These are phyloP conservation scores for Lactarius trivialis DNA, from an alignment of 768 basidiomycete species.

Conservation along the genomic window DNA sequence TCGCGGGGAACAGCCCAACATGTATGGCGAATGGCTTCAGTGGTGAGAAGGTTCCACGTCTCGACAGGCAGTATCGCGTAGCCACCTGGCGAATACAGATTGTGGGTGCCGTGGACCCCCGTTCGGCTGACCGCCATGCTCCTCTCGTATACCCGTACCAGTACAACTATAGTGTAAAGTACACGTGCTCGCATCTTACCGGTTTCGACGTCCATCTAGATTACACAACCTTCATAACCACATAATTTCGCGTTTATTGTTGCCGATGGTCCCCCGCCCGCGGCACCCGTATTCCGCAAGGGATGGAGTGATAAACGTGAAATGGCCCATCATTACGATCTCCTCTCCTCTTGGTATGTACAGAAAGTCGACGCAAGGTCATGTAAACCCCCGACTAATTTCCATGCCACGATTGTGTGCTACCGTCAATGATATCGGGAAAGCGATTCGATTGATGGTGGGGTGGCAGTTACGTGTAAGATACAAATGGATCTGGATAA, in stretches of 20 bases:
- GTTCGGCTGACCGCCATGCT: background rate
- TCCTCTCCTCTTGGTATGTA: background rate
- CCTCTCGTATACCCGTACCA: slow-evolving; percentile 17
- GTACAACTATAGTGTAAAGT: slow-evolving; percentile 19
- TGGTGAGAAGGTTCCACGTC: slow-evolving; percentile 31
- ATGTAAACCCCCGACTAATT: background rate
- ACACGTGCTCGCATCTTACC: slow-evolving; percentile 23
- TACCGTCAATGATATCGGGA: background rate
- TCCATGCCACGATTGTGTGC: background rate
- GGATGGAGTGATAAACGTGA: slow-evolving; percentile 1
- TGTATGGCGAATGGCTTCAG: slow-evolving; percentile 81
- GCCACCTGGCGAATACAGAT: slow-evolving; percentile 7
- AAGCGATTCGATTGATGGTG: background rate
- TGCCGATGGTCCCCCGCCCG: too few relatives aligned
- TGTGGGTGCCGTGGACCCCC: slow-evolving; percentile 2
- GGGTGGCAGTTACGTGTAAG: background rate
- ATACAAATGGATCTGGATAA: background rate
- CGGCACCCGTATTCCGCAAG: too few relatives aligned
- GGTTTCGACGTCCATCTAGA: slow-evolving; percentile 12
- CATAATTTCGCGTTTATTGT: slow-evolving; percentile 18
- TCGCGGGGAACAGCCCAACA: slow-evolving; percentile 86
- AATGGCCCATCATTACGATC: background rate
- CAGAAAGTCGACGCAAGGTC: background rate
- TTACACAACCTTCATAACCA: slow-evolving; percentile 10
- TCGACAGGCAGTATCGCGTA: slow-evolving; percentile 1